These are phyloP conservation scores for Fusarium sp. DNA, from an alignment of 2,329 filamentous ascomycete species.

Conservation along the genomic window DNA sequence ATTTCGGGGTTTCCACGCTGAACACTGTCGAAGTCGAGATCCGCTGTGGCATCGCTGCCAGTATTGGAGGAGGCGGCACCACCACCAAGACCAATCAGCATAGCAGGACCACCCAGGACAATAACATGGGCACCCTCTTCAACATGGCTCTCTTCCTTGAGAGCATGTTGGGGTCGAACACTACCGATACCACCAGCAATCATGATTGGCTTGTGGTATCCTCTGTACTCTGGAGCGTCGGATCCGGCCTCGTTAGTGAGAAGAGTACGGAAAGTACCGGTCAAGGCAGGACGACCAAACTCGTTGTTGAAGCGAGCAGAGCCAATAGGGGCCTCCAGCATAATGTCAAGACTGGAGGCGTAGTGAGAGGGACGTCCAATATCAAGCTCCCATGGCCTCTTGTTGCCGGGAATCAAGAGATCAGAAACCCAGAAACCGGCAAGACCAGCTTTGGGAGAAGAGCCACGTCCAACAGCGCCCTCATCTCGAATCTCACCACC, in stretches of 20 bases:
- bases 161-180: constrained; percentile 87
- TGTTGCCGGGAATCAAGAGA: constrained; percentile 84
- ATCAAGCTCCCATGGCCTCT: constrained; percentile 89
- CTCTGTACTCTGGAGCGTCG: constrained; percentile 73
- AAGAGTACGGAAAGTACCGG: constrained; percentile 92
- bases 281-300: constrained; percentile 89
- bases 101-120: constrained; percentile 93
- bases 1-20: constrained; percentile 98
- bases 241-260: constrained; percentile 68
- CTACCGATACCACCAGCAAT: constrained; percentile 95
- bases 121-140: constrained; percentile 89
- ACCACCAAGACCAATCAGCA: constrained; percentile 96
- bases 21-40: constrained; percentile 96
- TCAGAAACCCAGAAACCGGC: constrained; percentile 96
- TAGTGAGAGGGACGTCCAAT: constrained; percentile 92
- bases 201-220: constrained; percentile 99
- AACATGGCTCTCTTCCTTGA: constrained; percentile 84
- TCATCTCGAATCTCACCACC: constrained; percentile 97
- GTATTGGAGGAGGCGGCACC: constrained; percentile 93
- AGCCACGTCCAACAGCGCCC: constrained; percentile 91
- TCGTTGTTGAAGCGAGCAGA: constrained; percentile 98
- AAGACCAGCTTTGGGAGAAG: constrained; percentile 90
- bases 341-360: constrained; percentile 93
- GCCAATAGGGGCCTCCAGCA: constrained; percentile 96
- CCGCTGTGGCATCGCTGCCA: constrained; percentile 87